Evolutionary conservation across 352 stramenopile species (phyloP).

Genomic region (Globisporangium heterothallicum): DNA sequence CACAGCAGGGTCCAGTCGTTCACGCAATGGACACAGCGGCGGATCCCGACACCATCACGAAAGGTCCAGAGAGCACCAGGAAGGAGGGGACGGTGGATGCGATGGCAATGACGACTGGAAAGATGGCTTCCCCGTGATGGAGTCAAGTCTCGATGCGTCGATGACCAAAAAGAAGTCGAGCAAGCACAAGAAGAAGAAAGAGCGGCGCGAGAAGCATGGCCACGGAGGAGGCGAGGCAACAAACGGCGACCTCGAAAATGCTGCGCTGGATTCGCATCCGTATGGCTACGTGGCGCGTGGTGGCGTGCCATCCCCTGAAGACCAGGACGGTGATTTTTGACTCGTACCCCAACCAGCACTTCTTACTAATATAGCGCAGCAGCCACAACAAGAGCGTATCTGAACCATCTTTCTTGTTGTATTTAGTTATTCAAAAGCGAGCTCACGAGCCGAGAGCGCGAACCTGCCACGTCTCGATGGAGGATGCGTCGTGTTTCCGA

Average conservation of each 20-base stretch:
- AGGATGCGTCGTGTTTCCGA: too few relatives aligned
- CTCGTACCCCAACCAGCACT: background rate
- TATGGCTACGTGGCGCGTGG: background rate
- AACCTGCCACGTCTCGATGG: too few relatives aligned
- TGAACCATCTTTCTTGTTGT: too few relatives aligned
- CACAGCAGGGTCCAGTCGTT: background rate
- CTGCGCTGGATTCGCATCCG: background rate
- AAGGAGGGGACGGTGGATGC: constrained; percentile 1
- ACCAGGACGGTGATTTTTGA: constrained; percentile 1
- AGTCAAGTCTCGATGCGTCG: constrained; percentile 11
- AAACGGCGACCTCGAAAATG: constrained; percentile 5
- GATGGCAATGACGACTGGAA: background rate
- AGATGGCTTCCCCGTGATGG: background rate
- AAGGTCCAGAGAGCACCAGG: constrained; percentile 17
- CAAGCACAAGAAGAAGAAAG: constrained; percentile 58
- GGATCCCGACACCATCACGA: constrained; percentile 23
- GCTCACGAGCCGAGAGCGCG: too few relatives aligned
- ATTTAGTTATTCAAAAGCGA: too few relatives aligned
- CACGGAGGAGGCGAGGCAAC: too few relatives aligned
- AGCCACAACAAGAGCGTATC: too few relatives aligned
- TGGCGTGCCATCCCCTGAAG: background rate
- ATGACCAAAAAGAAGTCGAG: constrained; percentile 32
- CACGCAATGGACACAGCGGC: constrained; percentile 12
- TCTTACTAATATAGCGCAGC: too few relatives aligned
- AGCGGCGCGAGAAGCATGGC: constrained; percentile 29